A percentile compares a stretch with the other conserved stretches of the same genome.
phyloP scores from a whole-genome alignment of 768 basidiomycete genomes.

The Neoboletus subvelutipes region DNA sequence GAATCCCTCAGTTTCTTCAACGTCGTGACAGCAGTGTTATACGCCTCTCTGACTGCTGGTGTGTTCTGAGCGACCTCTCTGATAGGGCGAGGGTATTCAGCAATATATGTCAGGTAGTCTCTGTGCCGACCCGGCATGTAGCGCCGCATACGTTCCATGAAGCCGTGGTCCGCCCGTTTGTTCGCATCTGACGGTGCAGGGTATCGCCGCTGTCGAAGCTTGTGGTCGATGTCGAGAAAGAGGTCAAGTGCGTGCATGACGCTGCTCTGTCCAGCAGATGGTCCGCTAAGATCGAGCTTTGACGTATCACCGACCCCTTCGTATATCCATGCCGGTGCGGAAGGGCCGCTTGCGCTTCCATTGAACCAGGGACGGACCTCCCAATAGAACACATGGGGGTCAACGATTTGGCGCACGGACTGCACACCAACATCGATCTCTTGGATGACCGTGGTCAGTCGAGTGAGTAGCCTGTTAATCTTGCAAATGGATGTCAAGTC shows the following conservation, averaged over 20 bases:
- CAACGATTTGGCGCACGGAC: constrained; percentile 66
- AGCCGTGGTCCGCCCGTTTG: constrained; percentile 66
- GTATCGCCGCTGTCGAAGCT: constrained; percentile 66
- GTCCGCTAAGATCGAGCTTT: constrained; percentile 73
- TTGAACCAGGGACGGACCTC: constrained; percentile 91
- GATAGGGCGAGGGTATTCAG: constrained; percentile 55
- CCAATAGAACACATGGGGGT: constrained; percentile 89
- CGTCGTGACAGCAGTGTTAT: constrained; percentile 74
- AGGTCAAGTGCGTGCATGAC: constrained; percentile 85
- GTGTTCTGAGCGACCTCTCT: constrained; percentile 59
- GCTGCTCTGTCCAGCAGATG: constrained; percentile 92
- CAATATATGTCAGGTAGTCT: constrained; percentile 73
- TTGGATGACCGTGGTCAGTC: constrained; percentile 67
- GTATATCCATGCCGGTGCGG: constrained; percentile 65
- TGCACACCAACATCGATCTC: constrained; percentile 70
- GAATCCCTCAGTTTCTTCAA: constrained; percentile 81
- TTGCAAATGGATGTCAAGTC: constrained; percentile 64
- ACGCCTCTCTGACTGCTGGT: constrained; percentile 65
- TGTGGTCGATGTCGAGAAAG: constrained; percentile 88
- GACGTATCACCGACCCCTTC: constrained; percentile 66
- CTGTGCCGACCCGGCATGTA: constrained; percentile 96
- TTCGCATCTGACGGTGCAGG: constrained; percentile 66
- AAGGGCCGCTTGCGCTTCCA: constrained; percentile 64
- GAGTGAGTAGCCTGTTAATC: constrained; percentile 69
- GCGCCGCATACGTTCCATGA: constrained; percentile 90